These are phyloP conservation scores for Aspergillus biplanus DNA, from an alignment of 495 filamentous ascomycete genomes.

Conservation along the genomic window DNA sequence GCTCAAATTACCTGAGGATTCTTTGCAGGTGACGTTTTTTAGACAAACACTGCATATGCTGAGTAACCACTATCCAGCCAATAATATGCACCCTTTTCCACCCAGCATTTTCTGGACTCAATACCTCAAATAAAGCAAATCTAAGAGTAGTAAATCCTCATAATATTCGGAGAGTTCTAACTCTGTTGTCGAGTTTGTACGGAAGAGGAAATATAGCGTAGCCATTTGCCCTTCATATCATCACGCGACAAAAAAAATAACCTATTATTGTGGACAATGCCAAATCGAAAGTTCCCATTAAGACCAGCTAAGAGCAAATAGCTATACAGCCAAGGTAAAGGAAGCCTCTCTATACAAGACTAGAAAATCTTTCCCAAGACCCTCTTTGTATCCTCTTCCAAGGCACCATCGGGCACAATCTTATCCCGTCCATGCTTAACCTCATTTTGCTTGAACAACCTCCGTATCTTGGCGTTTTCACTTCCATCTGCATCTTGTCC, in stretches of 20 bases:
- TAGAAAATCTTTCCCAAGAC: constrained; percentile 82
- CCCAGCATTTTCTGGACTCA: background rate
- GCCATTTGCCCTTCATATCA: too few species aligned
- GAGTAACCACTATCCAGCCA: constrained; percentile 2
- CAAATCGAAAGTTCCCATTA: too few species aligned
- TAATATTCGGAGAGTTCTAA: too few species aligned
- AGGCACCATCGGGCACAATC: constrained; percentile 46
- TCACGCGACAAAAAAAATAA: too few species aligned
- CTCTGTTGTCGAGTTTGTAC: too few species aligned
- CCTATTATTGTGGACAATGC: too few species aligned
- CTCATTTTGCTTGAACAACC: constrained; percentile 77
- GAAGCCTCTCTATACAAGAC: background rate
- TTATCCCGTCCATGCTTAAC: constrained; percentile 39
- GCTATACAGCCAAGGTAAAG: background rate
- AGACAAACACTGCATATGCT: constrained; percentile 10
- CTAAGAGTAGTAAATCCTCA: too few species aligned
- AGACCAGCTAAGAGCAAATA: constrained; percentile 1
- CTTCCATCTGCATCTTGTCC: constrained; percentile 24
- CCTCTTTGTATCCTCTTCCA: constrained; percentile 71
- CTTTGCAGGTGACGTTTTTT: constrained; percentile 11
- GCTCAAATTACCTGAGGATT: background rate
- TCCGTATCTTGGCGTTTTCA: constrained; percentile 42
- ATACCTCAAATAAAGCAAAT: too few species aligned
- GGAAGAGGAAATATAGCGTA: too few species aligned
- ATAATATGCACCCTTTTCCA: background rate